Conservation (phyloP, 2,329 filamentous ascomycete genomes). For the Chrysoporthe cubensis region DNA sequence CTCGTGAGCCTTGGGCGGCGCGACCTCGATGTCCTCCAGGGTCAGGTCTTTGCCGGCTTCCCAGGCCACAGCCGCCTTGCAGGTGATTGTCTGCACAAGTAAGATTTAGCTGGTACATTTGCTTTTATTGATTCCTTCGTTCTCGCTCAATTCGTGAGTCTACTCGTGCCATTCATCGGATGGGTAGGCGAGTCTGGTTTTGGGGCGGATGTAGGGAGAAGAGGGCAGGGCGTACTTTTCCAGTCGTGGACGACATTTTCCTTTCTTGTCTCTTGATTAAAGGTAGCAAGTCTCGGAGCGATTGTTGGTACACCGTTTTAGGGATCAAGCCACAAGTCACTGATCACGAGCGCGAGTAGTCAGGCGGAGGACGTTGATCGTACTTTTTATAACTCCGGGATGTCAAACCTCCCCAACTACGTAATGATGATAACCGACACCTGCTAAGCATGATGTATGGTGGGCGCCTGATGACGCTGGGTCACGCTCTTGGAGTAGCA, state of each 20-base stretch:
- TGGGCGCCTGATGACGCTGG: background rate
- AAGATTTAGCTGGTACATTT: background rate
- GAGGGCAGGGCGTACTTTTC: conserved; percentile 17
- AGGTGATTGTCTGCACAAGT: conserved; percentile 25
- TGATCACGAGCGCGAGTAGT: conserved; percentile 2
- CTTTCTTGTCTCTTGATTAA: background rate
- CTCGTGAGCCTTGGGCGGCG: conserved; percentile 86
- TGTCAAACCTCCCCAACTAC: conserved; percentile 1
- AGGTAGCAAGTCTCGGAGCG: background rate
- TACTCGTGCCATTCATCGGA: background rate
- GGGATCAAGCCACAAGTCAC: background rate
- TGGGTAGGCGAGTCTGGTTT: background rate
- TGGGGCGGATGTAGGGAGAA: background rate
- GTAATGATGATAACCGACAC: background rate
- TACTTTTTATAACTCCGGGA: background rate
- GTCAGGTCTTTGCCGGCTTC: conserved; percentile 87
- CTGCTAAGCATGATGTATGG: background rate
- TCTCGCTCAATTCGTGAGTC: background rate
- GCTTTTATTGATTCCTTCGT: background rate
- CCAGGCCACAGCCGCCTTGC: conserved; percentile 92
- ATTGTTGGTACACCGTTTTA: background rate
- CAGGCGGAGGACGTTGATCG: background rate
- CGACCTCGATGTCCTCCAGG: conserved; percentile 92
- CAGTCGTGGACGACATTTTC: conserved; percentile 26
- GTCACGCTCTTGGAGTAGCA: background rate